These are phyloP conservation scores for Fusarium nurragi DNA, from an alignment of 2,329 filamentous ascomycete genomes.

Conservation along the genomic window DNA sequence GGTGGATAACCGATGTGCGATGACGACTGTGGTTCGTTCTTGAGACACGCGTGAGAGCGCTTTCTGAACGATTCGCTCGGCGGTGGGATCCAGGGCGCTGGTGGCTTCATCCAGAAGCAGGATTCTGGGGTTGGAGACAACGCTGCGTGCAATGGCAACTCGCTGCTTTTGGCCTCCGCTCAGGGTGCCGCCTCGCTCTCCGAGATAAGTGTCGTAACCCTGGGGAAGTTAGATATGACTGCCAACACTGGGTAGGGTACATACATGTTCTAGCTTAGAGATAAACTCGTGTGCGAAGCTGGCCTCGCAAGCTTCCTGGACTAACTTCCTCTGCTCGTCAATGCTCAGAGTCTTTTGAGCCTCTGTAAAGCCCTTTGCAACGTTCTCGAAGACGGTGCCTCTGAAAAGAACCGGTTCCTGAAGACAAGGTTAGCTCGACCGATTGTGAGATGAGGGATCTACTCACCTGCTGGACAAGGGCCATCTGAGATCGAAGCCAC, in stretches of 20 bases:
- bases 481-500: constrained; percentile 59
- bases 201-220: constrained; percentile 39
- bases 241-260: background rate
- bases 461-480: constrained; percentile 50
- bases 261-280: constrained; percentile 20
- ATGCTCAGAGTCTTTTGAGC: constrained; percentile 3
- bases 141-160: constrained; percentile 70
- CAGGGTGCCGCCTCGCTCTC: constrained; percentile 34
- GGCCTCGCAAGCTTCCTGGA: constrained; percentile 32
- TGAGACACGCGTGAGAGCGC: constrained; percentile 61
- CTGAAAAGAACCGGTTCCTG: constrained; percentile 42
- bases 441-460: accelerated
- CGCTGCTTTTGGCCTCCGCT: constrained; percentile 70
- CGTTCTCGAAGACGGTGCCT: constrained; percentile 45
- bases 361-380: constrained; percentile 36
- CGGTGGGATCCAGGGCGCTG: constrained; percentile 57
- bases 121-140: constrained; percentile 67
- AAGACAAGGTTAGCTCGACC: background rate
- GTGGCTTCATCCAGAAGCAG: constrained; percentile 74
- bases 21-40: constrained; percentile 67
- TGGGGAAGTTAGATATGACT: background rate
- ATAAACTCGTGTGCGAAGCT: constrained; percentile 43
- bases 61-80: constrained; percentile 59
- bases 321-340: constrained; percentile 5
- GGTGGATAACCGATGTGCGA: constrained; percentile 63